phyloP scores from a whole-genome alignment of 257 asterid species.

The Euphrasia confusa region DNA sequence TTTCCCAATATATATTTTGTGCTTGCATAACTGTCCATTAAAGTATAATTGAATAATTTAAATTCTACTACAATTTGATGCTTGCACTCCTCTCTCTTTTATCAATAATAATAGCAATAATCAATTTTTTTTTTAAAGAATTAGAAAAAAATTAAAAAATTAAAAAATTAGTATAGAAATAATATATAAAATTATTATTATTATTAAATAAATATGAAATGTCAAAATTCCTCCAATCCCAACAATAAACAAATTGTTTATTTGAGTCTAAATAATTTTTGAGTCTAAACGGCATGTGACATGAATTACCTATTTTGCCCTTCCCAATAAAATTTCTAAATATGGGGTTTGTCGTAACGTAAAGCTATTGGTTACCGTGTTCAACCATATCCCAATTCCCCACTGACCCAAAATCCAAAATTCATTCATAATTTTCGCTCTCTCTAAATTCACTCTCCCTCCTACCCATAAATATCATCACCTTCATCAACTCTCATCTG shows the following conservation, averaged over 20 bases:
- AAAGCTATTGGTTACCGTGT: conserved; percentile 64
- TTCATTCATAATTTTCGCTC: conserved; percentile 5
- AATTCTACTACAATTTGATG: neutral
- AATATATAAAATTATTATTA: no score
- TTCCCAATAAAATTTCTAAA: neutral
- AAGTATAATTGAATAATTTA: neutral
- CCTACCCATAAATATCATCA: conserved; percentile 5
- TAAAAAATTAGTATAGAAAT: no score
- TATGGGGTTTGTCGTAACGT: conserved; percentile 35
- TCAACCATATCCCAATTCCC: conserved; percentile 33
- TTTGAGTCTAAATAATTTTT: no score
- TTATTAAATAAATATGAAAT: no score
- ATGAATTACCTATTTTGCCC: neutral
- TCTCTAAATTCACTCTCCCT: neutral
- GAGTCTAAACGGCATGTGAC: neutral
- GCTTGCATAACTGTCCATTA: no score
- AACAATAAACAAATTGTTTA: conserved; percentile 13
- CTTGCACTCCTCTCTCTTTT: no score
- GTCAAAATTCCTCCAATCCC: conserved; percentile 47
- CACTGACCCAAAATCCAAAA: neutral
- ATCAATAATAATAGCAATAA: no score
- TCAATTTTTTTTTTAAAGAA: no score
- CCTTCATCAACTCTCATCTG: neutral
- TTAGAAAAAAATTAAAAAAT: no score
- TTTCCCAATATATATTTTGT: no score